phyloP scores from a whole-genome alignment of 2,329 filamentous ascomycete species.

The Geosmithia morbida region DNA sequence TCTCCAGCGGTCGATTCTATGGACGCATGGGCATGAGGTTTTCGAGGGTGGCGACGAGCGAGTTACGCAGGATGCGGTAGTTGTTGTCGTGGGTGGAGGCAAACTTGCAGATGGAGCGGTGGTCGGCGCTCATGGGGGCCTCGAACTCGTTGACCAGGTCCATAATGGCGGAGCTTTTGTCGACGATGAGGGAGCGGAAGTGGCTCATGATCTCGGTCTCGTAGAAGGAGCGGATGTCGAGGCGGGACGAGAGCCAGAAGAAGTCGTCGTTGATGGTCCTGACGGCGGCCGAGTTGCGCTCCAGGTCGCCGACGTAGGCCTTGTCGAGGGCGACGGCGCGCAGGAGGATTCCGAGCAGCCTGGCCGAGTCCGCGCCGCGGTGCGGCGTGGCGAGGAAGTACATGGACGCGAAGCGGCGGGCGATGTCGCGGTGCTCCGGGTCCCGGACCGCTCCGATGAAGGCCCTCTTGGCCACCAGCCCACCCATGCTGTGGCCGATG shows the following conservation, averaged over 20 bases:
- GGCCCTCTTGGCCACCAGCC: slow-evolving; percentile 17
- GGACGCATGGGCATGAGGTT: not conserved
- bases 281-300: slow-evolving; percentile 5
- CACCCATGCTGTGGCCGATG: slow-evolving; percentile 20
- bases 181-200: slow-evolving; percentile 9
- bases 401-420: slow-evolving; percentile 9
- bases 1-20: too few relatives aligned
- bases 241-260: slow-evolving; percentile 4
- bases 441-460: slow-evolving; percentile 11
- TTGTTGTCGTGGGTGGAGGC: slow-evolving; percentile 8
- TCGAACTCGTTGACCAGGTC: slow-evolving; percentile 10
- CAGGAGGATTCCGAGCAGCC: slow-evolving; percentile 11
- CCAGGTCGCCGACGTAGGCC: slow-evolving; percentile 9
- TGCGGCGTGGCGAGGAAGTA: slow-evolving; percentile 18
- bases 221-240: slow-evolving; percentile 13
- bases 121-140: slow-evolving; percentile 12
- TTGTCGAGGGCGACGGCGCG: slow-evolving; percentile 3
- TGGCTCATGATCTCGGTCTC: slow-evolving; percentile 8
- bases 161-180: slow-evolving; percentile 10
- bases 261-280: slow-evolving; percentile 13
- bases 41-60: not conserved
- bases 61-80: slow-evolving; percentile 4
- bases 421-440: slow-evolving; percentile 4
- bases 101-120: slow-evolving; percentile 16
- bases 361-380: slow-evolving; percentile 12